Base-by-base conservation (phyloP, 192 early-diverging fungal genomes). In the Entrophospora sp. region DNA sequence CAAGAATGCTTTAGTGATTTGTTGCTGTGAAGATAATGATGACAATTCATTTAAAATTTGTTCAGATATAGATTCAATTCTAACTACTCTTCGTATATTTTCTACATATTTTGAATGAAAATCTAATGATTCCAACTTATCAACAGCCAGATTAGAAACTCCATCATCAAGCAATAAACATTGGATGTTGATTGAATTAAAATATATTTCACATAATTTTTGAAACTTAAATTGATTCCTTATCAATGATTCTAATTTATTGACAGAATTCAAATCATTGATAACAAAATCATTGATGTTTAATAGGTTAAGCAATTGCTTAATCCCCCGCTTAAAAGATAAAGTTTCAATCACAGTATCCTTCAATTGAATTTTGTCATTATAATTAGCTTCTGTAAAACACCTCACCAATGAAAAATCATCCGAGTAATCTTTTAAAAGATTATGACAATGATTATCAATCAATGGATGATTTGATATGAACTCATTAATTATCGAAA, bases 161-260 rank as follows among this genome's bases (percentile, higher is more conserved):
- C 61, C 61, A 35, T 63, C 61, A 35, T 63, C 61, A 12, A 63
- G 35, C n/a, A 63, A 8, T 13, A 48, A 9, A 48, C 44, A 63
- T 48, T 63, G 61, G 18, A 63, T 63, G 18, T 36, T 36, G n/a
- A 18, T 40, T 13, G 27, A 9, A 25, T 63, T 31, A 48, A 63
- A 63, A 35, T 44, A 63, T 16, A 20, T 48, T 16, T 35, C 37
- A 48, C 61, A 46, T 22, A 27, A 48, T 48, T 63, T 30, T n/a
- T 48, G 30, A 46, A 40, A 46, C 6, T 42, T 48, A 7, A 12
- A 9, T 12, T 14, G 5, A 35, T 44, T 20, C 1, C 44, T 40
- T 27, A 31, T 27, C n/a, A n/a, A n/a, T n/a, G n/a, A n/a, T n/a
- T n/a, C n/a, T n/a, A n/a, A n/a, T n/a, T n/a, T n/a, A n/a, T n/a